Conservation (phyloP, 148 eudicot genomes). For the Persicaria maculosa region DNA sequence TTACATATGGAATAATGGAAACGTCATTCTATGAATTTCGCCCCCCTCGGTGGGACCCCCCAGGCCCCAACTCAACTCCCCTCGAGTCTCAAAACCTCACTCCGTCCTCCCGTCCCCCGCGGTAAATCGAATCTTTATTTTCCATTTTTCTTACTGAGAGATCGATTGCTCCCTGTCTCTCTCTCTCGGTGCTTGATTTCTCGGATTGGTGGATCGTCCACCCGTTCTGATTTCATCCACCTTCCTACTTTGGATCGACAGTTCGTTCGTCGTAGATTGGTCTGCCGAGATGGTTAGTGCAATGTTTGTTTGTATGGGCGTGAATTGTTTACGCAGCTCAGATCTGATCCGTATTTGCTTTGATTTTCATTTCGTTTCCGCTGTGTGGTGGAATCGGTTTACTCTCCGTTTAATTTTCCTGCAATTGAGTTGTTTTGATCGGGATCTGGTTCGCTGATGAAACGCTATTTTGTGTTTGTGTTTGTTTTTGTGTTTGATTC, state of each 20-base stretch:
- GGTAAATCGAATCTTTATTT: not conserved
- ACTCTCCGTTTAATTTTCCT: not conserved
- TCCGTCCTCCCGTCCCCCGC: not conserved
- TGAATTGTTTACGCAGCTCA: not conserved
- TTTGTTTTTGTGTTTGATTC: slow-evolving; percentile 7
- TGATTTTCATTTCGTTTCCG: slow-evolving; percentile 3
- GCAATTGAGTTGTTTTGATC: slow-evolving; percentile 8
- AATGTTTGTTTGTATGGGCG: not conserved
- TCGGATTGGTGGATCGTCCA: not conserved
- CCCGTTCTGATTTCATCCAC: slow-evolving; percentile 1
- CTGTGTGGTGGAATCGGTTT: not conserved
- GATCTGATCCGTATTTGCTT: slow-evolving; percentile 11
- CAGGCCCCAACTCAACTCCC: not conserved
- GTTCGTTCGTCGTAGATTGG: not conserved
- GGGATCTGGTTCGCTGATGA: slow-evolving; percentile 10
- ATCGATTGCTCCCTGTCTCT: slow-evolving; percentile 1
- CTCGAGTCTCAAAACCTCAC: slow-evolving; percentile 4
- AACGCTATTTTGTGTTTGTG: not conserved
- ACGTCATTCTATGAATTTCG: no score
- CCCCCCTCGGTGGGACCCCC: no score
- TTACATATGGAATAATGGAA: no score
- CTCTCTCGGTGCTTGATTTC: not conserved
- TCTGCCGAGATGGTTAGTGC: slow-evolving; percentile 6
- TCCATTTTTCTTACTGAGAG: not conserved
- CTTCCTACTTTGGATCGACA: not conserved